phyloP scores from a whole-genome alignment of 176 grass and related monocot genomes.

The Oryza brachyantha region DNA sequence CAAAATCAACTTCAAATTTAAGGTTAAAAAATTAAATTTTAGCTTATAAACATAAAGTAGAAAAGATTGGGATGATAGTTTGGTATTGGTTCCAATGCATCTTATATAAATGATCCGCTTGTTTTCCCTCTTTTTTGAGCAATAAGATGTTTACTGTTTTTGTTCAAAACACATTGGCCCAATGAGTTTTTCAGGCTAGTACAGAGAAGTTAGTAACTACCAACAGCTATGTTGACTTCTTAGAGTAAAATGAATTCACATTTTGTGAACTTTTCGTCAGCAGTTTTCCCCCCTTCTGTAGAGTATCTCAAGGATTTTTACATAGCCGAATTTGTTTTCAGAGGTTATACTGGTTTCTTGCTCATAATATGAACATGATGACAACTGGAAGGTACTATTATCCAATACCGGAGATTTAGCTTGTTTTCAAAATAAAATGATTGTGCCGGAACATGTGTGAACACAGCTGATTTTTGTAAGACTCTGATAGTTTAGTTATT shows the following conservation, averaged over 20 bases:
- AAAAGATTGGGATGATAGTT: too few relatives aligned
- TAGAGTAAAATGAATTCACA: not conserved
- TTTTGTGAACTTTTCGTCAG: constrained; percentile 12
- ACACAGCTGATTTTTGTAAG: not conserved
- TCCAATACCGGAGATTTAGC: not conserved
- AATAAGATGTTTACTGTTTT: not conserved
- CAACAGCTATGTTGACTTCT: not conserved
- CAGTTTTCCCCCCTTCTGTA: not conserved
- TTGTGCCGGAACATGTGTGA: not conserved
- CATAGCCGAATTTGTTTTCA: not conserved
- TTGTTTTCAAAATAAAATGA: not conserved
- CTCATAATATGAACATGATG: constrained; percentile 12
- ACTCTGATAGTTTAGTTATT: not conserved
- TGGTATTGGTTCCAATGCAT: too few relatives aligned
- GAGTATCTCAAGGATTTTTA: not conserved
- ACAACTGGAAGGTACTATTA: not conserved
- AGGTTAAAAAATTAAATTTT: too few relatives aligned
- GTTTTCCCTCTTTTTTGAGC: not conserved
- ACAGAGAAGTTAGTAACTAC: not conserved
- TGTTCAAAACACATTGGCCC: not conserved
- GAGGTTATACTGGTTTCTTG: not conserved
- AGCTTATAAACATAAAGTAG: too few relatives aligned
- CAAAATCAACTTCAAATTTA: too few relatives aligned
- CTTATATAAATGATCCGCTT: not conserved
- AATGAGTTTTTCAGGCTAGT: not conserved